Conservation (phyloP, 352 stramenopile genomes). For the Phytophthora gonapodyides region DNA sequence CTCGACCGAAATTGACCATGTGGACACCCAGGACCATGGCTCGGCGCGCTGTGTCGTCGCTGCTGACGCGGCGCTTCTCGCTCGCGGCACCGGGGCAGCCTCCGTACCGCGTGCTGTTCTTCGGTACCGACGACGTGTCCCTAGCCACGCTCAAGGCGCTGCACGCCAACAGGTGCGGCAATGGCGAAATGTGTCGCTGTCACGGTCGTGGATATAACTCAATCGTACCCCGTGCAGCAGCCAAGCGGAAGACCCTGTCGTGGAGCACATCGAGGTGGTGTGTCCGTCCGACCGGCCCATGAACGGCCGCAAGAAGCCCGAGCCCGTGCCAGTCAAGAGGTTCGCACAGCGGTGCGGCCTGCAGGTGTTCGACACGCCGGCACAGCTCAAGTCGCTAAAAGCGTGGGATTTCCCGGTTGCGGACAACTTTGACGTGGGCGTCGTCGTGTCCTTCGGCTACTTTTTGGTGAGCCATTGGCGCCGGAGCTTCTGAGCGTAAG, state of each 20-base stretch:
- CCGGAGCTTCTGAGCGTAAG: neutral
- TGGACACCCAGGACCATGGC: conserved; percentile 10
- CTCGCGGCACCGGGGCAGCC: conserved; percentile 31
- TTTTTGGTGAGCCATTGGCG: conserved; percentile 51
- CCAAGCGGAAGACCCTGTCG: conserved; percentile 31
- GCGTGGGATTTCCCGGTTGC: conserved; percentile 62
- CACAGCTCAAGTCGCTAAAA: conserved; percentile 81
- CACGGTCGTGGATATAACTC: conserved; percentile 1
- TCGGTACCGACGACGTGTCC: conserved; percentile 86
- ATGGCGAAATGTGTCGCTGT: conserved; percentile 7
- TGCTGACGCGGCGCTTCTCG: conserved; percentile 31
- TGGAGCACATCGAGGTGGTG: conserved; percentile 73
- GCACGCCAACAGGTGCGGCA: conserved; percentile 64
- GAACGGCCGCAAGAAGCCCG: conserved; percentile 54
- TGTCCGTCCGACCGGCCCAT: conserved; percentile 84
- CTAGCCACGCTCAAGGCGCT: conserved; percentile 73
- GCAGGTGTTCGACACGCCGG: conserved; percentile 64
- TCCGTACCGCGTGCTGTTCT: conserved; percentile 78
- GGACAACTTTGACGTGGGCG: conserved; percentile 71
- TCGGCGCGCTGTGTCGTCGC: conserved; percentile 6
- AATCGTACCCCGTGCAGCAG: conserved; percentile 4
- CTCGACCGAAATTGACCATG: conserved; percentile 8
- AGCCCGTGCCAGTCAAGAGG: conserved; percentile 77
- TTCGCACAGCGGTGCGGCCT: conserved; percentile 70
- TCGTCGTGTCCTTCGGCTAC: conserved; percentile 91